phyloP scores from a whole-genome alignment of 148 eudicot genomes.

The Fagopyrum tataricum region DNA sequence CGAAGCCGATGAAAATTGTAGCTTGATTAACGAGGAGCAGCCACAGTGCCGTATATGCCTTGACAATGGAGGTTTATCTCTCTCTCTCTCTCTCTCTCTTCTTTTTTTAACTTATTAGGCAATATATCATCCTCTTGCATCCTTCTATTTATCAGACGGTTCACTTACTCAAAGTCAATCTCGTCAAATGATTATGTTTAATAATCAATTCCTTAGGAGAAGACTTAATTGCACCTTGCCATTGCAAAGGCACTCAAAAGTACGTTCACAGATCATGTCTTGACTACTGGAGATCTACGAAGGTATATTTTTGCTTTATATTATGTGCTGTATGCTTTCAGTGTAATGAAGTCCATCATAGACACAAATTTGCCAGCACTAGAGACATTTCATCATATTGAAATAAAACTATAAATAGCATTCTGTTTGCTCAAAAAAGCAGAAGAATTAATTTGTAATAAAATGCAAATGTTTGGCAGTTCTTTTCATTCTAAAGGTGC shows the following conservation, averaged over 20 bases:
- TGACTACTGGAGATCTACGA: conserved; percentile 97
- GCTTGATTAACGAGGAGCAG: conserved; percentile 55
- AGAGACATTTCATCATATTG: neutral
- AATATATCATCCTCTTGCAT: neutral
- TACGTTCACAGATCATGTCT: conserved; percentile 97
- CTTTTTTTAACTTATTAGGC: neutral
- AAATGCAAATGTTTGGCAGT: neutral
- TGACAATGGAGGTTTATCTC: conserved; percentile 55
- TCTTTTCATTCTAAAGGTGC: neutral
- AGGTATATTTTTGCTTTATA: conserved; percentile 36
- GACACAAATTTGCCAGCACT: neutral
- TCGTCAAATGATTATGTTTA: too few species aligned
- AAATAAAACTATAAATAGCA: neutral
- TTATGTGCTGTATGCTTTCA: neutral
- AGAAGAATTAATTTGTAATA: neutral
- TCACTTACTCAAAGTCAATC: too few species aligned
- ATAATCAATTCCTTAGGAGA: conserved; percentile 40
- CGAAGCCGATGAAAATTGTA: conserved; percentile 45
- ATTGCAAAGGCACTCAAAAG: conserved; percentile 97
- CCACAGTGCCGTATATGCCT: conserved; percentile 96
- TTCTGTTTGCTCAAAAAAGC: neutral
- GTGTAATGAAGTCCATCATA: neutral
- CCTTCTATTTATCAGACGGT: too few species aligned
- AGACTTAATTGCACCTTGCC: conserved; percentile 91
- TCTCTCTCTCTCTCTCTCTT: neutral